Evolutionary conservation across 768 basidiomycete genomes (phyloP).

Genomic region (Tulasnella sp.): DNA sequence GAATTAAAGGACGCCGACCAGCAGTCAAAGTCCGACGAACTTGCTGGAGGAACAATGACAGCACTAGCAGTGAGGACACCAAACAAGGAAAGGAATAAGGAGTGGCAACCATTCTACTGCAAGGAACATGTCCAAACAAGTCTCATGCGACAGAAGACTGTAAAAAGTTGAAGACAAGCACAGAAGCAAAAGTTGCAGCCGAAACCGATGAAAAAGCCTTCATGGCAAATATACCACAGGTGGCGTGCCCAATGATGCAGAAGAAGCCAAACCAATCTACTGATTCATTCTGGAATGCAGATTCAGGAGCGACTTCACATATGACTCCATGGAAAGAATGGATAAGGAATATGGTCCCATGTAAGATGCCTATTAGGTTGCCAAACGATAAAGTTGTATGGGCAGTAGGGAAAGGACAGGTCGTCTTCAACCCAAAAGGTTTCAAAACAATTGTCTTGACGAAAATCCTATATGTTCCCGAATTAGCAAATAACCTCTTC

Average conservation of each 20-base stretch:
- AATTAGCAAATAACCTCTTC: not conserved
- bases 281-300: slow-evolving; percentile 12
- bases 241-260: too few relatives aligned
- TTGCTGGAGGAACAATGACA: too few relatives aligned
- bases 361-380: not conserved
- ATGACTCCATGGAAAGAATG: not conserved
- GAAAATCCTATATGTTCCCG: not conserved
- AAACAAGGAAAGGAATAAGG: too few relatives aligned
- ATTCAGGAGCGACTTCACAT: slow-evolving; percentile 6
- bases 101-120: not conserved
- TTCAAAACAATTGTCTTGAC: not conserved
- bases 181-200: not conserved
- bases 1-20: too few relatives aligned
- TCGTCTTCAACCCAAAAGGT: slow-evolving; percentile 3
- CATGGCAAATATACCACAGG: not conserved
- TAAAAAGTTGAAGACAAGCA: not conserved
- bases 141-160: not conserved
- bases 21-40: too few relatives aligned
- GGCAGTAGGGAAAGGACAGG: not conserved
- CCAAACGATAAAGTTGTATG: not conserved
- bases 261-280: not conserved
- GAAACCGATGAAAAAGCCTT: not conserved
- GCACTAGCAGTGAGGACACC: too few relatives aligned
- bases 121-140: not conserved
- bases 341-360: not conserved